Percentiles rank a stretch among this genome's conserved stretches.
phyloP scores from a whole-genome alignment of 2,329 filamentous ascomycete genomes.

The Plenodomus tracheiphilus region DNA sequence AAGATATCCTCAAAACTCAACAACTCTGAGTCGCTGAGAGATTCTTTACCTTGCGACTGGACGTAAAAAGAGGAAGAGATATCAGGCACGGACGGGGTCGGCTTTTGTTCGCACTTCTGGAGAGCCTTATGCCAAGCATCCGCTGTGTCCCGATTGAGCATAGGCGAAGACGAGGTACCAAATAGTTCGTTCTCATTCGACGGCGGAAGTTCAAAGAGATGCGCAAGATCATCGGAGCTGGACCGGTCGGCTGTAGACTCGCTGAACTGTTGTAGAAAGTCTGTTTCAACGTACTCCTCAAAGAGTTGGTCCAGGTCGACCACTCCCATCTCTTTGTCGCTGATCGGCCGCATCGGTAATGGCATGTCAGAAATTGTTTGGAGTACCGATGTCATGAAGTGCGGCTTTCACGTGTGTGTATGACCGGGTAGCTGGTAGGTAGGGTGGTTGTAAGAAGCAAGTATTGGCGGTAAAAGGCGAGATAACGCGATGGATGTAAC shows the following conservation, averaged over 20 bases:
- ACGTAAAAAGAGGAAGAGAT: conserved; percentile 37
- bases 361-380: conserved; percentile 21
- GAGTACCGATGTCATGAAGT: conserved; percentile 33
- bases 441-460: conserved; percentile 4
- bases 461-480: conserved; percentile 17
- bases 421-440: conserved; percentile 25
- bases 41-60: conserved; percentile 35
- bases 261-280: conserved; percentile 53
- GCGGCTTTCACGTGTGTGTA: conserved; percentile 28
- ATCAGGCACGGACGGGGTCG: conserved; percentile 41
- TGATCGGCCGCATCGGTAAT: conserved; percentile 49
- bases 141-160: conserved; percentile 53
- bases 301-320: conserved; percentile 65
- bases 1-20: conserved; percentile 38
- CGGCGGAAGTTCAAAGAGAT: conserved; percentile 56
- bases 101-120: conserved; percentile 56
- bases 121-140: conserved; percentile 60
- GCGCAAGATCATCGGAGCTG: conserved; percentile 54
- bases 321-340: conserved; percentile 58
- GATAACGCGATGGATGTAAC: conserved; percentile 18
- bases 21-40: conserved; percentile 36
- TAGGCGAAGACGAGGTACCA: conserved; percentile 54
- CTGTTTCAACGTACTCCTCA: conserved; percentile 65
- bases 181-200: conserved; percentile 55
- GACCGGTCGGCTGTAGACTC: conserved; percentile 54